A percentile compares a stretch with the other conserved stretches of the same genome.
Conservation (phyloP, 2,329 filamentous ascomycete species). For the Fusarium nanum region DNA sequence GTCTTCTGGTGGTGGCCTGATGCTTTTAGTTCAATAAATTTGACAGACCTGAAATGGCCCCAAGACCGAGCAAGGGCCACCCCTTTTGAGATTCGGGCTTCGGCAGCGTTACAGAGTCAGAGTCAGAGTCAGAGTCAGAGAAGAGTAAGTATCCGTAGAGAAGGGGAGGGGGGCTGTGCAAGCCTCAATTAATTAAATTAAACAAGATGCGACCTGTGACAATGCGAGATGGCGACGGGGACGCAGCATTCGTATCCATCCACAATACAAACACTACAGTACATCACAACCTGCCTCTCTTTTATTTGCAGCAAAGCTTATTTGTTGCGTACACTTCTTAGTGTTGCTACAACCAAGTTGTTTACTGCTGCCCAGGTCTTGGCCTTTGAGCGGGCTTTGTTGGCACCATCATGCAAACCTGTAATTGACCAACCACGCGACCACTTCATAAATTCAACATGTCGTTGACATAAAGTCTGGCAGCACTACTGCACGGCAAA, state of each 20-base stretch:
- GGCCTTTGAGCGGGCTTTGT: slow-evolving; percentile 9
- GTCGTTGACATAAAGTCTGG: slow-evolving; percentile 28
- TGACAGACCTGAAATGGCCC: slow-evolving; percentile 22
- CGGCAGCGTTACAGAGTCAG: slow-evolving; percentile 32
- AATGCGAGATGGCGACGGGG: slow-evolving; percentile 20
- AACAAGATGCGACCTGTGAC: slow-evolving; percentile 32
- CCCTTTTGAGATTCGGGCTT: slow-evolving; percentile 23
- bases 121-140: slow-evolving; percentile 18
- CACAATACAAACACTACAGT: not conserved
- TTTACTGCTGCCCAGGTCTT: slow-evolving; percentile 17
- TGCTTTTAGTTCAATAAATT: not conserved
- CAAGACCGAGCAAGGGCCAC: slow-evolving; percentile 12
- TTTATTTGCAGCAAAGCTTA: slow-evolving; percentile 1
- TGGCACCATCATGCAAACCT: not conserved
- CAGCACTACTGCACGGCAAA: slow-evolving; percentile 21
- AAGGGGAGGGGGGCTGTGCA: slow-evolving; percentile 36
- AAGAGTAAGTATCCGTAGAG: not conserved
- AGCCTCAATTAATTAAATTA: slow-evolving; percentile 43
- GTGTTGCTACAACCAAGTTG: not conserved
- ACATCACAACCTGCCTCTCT: not conserved
- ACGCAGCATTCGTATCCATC: slow-evolving; percentile 7
- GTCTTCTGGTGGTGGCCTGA: not conserved
- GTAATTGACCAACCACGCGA: slow-evolving; percentile 13
- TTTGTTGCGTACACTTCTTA: not conserved
- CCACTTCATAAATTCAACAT: slow-evolving; percentile 9